phyloP scores from a whole-genome alignment of 768 basidiomycete species.

The Amanita pseudoporphyria region DNA sequence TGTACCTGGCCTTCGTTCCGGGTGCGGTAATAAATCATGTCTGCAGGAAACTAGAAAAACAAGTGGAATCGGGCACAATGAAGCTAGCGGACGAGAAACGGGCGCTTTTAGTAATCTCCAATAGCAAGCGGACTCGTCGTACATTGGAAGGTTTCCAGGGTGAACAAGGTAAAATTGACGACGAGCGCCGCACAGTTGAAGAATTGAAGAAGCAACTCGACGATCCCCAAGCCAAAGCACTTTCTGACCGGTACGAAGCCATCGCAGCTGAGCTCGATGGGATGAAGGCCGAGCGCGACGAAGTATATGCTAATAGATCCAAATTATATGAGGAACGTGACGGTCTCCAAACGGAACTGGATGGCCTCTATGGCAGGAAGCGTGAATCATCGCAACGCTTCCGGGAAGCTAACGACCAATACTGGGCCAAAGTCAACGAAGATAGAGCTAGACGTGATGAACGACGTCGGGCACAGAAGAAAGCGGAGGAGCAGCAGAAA shows the following conservation, averaged over 20 bases:
- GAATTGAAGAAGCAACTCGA: conserved; percentile 78
- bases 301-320: conserved; percentile 67
- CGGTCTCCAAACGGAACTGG: conserved; percentile 56
- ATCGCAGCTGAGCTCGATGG: conserved; percentile 82
- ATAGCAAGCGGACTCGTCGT: conserved; percentile 59
- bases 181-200: conserved; percentile 64
- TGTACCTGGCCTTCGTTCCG: conserved; percentile 15
- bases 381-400: conserved; percentile 61
- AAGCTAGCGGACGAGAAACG: conserved; percentile 95
- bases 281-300: conserved; percentile 80
- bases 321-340: conserved; percentile 88
- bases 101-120: conserved; percentile 82
- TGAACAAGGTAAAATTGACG: conserved; percentile 74
- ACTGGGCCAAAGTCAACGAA: conserved; percentile 79
- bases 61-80: conserved; percentile 86
- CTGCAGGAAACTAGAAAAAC: conserved; percentile 69
- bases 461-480: conserved; percentile 62
- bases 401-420: conserved; percentile 78
- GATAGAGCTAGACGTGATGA: conserved; percentile 82
- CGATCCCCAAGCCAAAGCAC: conserved; percentile 80
- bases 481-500: conserved; percentile 69
- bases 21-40: conserved; percentile 8
- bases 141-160: conserved; percentile 74
- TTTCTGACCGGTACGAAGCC: conserved; percentile 70
- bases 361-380: conserved; percentile 63